A percentile compares a stretch with the other conserved stretches of the same genome.
Conservation (phyloP, 1,139 yeast genomes). For the Saccharomyces hybrid region DNA sequence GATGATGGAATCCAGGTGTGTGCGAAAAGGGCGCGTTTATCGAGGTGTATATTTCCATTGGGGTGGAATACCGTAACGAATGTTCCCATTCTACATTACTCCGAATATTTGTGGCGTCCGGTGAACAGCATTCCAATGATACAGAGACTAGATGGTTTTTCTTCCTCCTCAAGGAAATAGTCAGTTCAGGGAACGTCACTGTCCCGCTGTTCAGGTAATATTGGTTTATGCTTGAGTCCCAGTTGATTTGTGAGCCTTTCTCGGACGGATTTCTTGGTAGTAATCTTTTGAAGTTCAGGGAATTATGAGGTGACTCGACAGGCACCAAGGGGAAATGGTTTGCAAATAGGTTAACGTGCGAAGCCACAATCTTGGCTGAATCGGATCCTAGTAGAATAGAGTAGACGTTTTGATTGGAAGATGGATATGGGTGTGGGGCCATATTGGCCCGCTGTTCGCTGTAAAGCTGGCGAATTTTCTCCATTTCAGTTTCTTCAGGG, state of each 20-base stretch:
- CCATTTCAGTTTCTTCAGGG: slow-evolving; percentile 3
- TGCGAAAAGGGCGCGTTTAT: slow-evolving; percentile 75
- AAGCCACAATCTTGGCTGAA: slow-evolving; percentile 19
- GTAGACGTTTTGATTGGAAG: slow-evolving; percentile 18
- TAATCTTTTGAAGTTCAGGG: slow-evolving; percentile 20
- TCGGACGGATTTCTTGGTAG: slow-evolving; percentile 13
- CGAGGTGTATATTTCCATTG: slow-evolving; percentile 72
- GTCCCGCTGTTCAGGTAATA: slow-evolving; percentile 22
- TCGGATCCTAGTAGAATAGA: slow-evolving; percentile 23
- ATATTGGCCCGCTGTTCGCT: slow-evolving; percentile 6
- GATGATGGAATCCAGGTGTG: slow-evolving; percentile 82
- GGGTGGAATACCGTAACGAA: slow-evolving; percentile 46
- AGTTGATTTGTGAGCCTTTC: slow-evolving; percentile 8
- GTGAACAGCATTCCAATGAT: slow-evolving; percentile 23
- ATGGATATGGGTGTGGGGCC: slow-evolving; percentile 17
- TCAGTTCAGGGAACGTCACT: slow-evolving; percentile 25
- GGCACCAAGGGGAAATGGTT: slow-evolving; percentile 29
- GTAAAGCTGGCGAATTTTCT: background rate
- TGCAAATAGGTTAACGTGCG: slow-evolving; percentile 22
- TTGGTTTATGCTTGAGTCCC: slow-evolving; percentile 21
- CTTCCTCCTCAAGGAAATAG: background rate
- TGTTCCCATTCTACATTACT: slow-evolving; percentile 31
- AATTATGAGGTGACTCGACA: slow-evolving; percentile 10
- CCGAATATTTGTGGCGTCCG: slow-evolving; percentile 12
- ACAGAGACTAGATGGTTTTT: slow-evolving; percentile 15